These are phyloP conservation scores for Irineochytrium annulatum DNA, from an alignment of 192 early-diverging fungal genomes.

Conservation along the genomic window DNA sequence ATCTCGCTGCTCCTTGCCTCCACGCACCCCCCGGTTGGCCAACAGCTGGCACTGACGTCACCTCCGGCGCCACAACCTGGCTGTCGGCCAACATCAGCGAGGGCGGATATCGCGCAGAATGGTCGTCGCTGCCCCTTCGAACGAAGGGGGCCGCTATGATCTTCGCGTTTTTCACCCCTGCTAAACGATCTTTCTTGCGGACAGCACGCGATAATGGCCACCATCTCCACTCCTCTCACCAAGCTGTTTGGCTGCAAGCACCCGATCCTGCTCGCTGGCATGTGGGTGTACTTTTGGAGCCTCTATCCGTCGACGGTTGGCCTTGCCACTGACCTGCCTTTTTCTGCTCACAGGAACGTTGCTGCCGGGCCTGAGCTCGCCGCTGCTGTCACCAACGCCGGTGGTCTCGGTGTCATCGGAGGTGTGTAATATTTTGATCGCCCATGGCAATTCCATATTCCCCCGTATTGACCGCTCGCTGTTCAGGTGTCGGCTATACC, in stretches of 20 bases:
- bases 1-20: too few relatives aligned
- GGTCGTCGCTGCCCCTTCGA: too few relatives aligned
- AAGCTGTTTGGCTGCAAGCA: conserved; percentile 42
- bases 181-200: too few relatives aligned
- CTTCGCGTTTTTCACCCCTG: too few relatives aligned
- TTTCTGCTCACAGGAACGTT: conserved; percentile 20
- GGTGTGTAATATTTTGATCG: conserved; percentile 22
- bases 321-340: neutral
- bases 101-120: too few relatives aligned
- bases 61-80: too few relatives aligned
- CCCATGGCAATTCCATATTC: too few relatives aligned
- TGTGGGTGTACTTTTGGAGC: neutral
- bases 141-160: too few relatives aligned
- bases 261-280: conserved; percentile 40
- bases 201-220: conserved; percentile 4
- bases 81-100: too few relatives aligned
- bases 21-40: too few relatives aligned
- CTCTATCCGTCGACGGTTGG: neutral
- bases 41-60: too few relatives aligned
- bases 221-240: conserved; percentile 37
- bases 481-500: conserved; percentile 26
- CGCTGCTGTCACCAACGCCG: conserved; percentile 42
- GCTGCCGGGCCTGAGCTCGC: conserved; percentile 35
- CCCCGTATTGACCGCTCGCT: too few relatives aligned
- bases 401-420: conserved; percentile 46